phyloP scores from a whole-genome alignment of 2,329 filamentous ascomycete species.

The Cryphonectria naterciae region DNA sequence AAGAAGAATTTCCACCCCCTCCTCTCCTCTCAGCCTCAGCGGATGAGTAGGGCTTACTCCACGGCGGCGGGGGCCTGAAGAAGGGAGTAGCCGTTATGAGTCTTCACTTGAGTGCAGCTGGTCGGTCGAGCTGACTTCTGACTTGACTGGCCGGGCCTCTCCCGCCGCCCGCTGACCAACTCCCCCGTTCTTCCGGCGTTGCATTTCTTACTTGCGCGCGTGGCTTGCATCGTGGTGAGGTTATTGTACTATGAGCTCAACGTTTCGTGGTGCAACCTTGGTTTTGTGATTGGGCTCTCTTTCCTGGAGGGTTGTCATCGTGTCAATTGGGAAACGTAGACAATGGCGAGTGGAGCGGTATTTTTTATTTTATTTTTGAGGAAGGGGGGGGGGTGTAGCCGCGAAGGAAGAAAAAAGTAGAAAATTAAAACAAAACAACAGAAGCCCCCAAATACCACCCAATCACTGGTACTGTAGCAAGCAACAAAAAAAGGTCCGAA shows the following conservation, averaged over 20 bases:
- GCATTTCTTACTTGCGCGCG: not conserved
- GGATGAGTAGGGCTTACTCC: not conserved
- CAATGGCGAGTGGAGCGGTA: no score
- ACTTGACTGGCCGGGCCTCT: not conserved
- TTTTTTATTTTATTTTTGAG: no score
- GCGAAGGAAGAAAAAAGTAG: not conserved
- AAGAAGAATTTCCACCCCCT: not conserved
- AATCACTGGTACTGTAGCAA: not conserved
- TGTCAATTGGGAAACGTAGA: not conserved
- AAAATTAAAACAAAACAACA: not conserved
- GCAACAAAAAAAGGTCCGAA: not conserved
- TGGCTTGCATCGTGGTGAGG: not conserved
- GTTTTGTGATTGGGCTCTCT: not conserved
- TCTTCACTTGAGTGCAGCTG: no score
- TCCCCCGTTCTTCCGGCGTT: not conserved
- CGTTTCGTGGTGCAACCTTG: not conserved
- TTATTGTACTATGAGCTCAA: not conserved
- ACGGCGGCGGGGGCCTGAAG: not conserved
- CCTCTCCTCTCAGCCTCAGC: not conserved
- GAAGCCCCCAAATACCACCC: not conserved
- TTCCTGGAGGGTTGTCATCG: not conserved
- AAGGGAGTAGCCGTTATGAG: no score
- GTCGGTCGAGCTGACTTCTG: not conserved
- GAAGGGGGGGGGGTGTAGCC: no score
- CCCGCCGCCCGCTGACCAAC: not conserved